Base-by-base conservation (phyloP, 148 eudicot species). In the Talinum fruticosum region DNA sequence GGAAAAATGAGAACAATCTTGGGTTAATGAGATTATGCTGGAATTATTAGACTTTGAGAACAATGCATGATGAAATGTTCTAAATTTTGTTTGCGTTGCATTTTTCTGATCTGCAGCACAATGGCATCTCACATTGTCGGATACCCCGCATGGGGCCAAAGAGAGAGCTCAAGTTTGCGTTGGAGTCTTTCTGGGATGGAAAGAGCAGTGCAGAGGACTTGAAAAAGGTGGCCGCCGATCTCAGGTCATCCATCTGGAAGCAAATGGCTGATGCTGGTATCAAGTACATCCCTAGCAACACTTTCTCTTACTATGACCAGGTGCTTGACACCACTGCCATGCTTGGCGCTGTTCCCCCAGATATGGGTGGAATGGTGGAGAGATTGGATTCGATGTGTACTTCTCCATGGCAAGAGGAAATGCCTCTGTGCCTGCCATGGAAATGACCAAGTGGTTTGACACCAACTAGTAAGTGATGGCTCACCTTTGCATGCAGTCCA, bases 371-470 rank as follows among this genome's bases (percentile, higher is more conserved):
- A 87, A 35, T 14, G 91, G 89, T 53, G 94, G 91, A 76, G 97
- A 92, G 93, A 90, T 92, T 13, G 97, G 83, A 53, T 90, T 92
- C 21, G 94, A 89, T 68, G 84, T 84, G 67, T 92, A 90, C 83
- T 93, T 93, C 84, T 91, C 95, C 57, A 93, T 93, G 97, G 95
- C 96, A 47, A 89, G 95, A 86, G 97, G 94, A 72, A 92, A 92
- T 67, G 93, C 94, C 85, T 82, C 94, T 30, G 85, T 92, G 68
- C 97, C 93, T n/a, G 97, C 97, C 34, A 92, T 92, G 94, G 94
- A 92, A 81, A 92, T 92, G 97, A 92, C 94, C 83, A 93, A 93
- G 91, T 93, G 97, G 97, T 93, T 93, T 45, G 95, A 93, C 88
- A 93, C 97, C 92, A 93, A 92, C 91, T 92, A 92, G 97, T 92